Conservation (phyloP, 2,329 filamentous ascomycete species). For the Penicillium sp. region DNA sequence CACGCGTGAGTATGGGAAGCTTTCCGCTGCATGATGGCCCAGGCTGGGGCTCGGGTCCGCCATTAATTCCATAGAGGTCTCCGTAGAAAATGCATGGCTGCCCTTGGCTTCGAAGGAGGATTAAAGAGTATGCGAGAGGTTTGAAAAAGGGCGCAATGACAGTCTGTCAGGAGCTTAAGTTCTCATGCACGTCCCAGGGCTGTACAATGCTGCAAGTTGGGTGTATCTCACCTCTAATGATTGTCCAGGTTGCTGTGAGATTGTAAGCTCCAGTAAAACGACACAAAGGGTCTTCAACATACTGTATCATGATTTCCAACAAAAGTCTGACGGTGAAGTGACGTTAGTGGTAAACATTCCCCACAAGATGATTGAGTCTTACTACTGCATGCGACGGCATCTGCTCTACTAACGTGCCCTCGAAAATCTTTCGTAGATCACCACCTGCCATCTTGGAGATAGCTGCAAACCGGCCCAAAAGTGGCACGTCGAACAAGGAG, state of each 20-base stretch:
- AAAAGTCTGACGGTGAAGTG: slow-evolving; percentile 52
- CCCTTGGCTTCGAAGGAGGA: slow-evolving; percentile 64
- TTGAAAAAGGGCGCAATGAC: slow-evolving; percentile 68
- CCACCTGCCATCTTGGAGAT: slow-evolving; percentile 57
- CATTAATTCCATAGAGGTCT: slow-evolving; percentile 64
- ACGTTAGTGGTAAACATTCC: slow-evolving; percentile 1
- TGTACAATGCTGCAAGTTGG: background rate
- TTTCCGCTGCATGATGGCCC: slow-evolving; percentile 54
- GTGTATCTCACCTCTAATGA: slow-evolving; percentile 51
- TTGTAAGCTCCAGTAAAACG: background rate
- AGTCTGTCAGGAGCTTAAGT: slow-evolving; percentile 39
- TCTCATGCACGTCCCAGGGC: background rate
- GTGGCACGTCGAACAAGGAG: slow-evolving; percentile 65
- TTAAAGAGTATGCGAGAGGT: slow-evolving; percentile 68
- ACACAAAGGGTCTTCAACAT: slow-evolving; percentile 14
- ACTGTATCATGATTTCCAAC: slow-evolving; percentile 72
- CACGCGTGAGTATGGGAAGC: slow-evolving; percentile 60
- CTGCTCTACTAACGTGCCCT: slow-evolving; percentile 57
- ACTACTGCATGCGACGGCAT: slow-evolving; percentile 59
- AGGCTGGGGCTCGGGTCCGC: slow-evolving; percentile 40
- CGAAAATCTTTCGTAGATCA: slow-evolving; percentile 64
- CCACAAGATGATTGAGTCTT: slow-evolving; percentile 27
- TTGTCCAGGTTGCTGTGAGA: slow-evolving; percentile 58
- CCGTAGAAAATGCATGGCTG: slow-evolving; percentile 70
- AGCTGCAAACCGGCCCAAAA: slow-evolving; percentile 66